Percentiles rank a stretch among this genome's conserved stretches.
phyloP scores from a whole-genome alignment of 2,329 filamentous ascomycete genomes.

The Amesomyces nigricolor region DNA sequence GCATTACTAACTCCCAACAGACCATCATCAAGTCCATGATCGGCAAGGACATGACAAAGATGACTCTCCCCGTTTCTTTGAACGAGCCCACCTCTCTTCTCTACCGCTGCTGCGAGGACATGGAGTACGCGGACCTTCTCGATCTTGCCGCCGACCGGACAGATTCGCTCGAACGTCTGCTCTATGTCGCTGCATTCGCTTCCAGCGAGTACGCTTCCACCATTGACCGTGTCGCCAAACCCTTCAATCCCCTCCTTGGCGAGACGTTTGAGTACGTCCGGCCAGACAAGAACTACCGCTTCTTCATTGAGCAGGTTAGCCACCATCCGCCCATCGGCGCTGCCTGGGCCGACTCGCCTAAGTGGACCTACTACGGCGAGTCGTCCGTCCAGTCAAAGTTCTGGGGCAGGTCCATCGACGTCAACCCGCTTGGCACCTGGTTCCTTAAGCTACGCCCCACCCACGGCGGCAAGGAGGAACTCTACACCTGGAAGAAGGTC shows the following conservation, averaged over 20 bases:
- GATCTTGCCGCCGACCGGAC: conserved; percentile 79
- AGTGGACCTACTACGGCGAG: conserved; percentile 97
- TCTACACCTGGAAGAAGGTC: conserved; percentile 99
- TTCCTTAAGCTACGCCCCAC: conserved; percentile 79
- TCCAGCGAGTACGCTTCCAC: conserved; percentile 96
- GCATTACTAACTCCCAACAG: conserved; percentile 42
- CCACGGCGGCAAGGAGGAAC: conserved; percentile 69
- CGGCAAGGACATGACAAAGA: conserved; percentile 99
- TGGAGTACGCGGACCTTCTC: conserved; percentile 93
- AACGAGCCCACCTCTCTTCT: conserved; percentile 96
- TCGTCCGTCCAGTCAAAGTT: conserved; percentile 95
- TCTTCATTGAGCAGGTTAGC: conserved; percentile 97
- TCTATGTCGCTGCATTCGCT: conserved; percentile 93
- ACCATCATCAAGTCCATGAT: conserved; percentile 99
- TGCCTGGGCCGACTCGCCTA: conserved; percentile 83
- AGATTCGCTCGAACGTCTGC: conserved; percentile 84
- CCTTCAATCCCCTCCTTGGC: conserved; percentile 92
- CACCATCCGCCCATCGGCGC: conserved; percentile 95
- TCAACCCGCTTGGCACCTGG: conserved; percentile 95
- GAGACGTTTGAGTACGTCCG: conserved; percentile 96
- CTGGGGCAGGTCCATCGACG: conserved; percentile 94
- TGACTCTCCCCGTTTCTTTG: conserved; percentile 97
- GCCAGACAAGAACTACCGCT: conserved; percentile 95
- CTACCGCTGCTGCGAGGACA: conserved; percentile 91
- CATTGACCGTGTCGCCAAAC: conserved; percentile 93